Evolutionary conservation across 2,329 filamentous ascomycete genomes (phyloP), one percentile per base, ranked within the genome.

Genomic region (Knoxdaviesia capensis): DNA sequence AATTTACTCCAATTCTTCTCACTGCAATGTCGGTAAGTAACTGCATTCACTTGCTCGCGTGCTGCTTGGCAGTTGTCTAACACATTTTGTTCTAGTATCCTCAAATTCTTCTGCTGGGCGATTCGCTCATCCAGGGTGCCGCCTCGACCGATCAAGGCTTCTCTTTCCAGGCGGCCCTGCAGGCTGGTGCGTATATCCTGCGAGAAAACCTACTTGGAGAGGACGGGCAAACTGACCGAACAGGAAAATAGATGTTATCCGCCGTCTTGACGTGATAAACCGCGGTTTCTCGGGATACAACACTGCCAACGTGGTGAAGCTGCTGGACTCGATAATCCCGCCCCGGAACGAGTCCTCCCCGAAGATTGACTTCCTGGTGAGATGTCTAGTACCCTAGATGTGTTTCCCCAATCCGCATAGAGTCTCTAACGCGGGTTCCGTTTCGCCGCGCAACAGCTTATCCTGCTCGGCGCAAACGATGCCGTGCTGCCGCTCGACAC

Each of bases 381-480:
- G 67, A 51, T 10, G 40, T 10, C 10, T 43, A 20, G 7, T 28
- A n/a, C 32, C n/a, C 31, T n/a, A 33, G n/a, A 10, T 39, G 20
- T 20, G 20, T 20, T 20, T 20, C 20, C 20, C 20, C 20, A 20
- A 2, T 20, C 20, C 3, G 2, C 3, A 20, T 20, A 20, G 20
- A 20, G 20, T 20, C 20, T 20, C 38, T 34, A 28, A 40, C 36
- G 38, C 9, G 7, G 7, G n/a, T 6, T 11, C 36, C 34, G 28
- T 10, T 10, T 35, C 28, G 10, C 9, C 2, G n/a, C 30, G 6
- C 30, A 31, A 11, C 44, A 86, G 80, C 64, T 80, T 35, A 60
- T 94, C 45, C 78, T 93, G 49, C 77, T 94, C 46, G 90, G 90
- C 11, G 84, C 90, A 50, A 96, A 98, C 55, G 90, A 96, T 58